Percentiles rank a stretch among this genome's conserved stretches.
These are phyloP conservation scores for Lasiosphaeria miniovina DNA, from an alignment of 495 filamentous ascomycete species.

Conservation along the genomic window DNA sequence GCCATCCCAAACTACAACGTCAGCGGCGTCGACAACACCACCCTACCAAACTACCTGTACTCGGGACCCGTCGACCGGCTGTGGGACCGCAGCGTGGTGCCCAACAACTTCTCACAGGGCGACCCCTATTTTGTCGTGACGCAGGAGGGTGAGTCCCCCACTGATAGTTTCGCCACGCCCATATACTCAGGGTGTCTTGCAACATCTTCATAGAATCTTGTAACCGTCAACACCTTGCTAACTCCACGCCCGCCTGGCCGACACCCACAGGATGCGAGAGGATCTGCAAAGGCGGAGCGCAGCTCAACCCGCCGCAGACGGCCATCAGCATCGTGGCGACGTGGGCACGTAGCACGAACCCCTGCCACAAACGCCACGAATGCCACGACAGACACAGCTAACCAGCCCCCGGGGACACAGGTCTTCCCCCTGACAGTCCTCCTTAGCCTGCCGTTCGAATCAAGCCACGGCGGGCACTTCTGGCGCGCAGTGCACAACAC, in stretches of 20 bases:
- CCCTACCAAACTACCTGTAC: not conserved
- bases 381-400: too few relatives aligned
- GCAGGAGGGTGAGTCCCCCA: not conserved
- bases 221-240: too few relatives aligned
- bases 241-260: not conserved
- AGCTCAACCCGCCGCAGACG: not conserved
- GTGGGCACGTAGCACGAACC: not conserved
- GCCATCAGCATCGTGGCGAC: not conserved
- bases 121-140: not conserved
- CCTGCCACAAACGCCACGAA: too few relatives aligned
- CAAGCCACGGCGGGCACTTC: slow-evolving; percentile 1
- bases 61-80: not conserved
- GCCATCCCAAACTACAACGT: not conserved
- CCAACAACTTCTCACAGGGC: not conserved
- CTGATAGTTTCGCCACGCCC: too few relatives aligned
- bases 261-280: not conserved
- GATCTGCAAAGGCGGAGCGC: not conserved
- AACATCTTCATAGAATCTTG: not conserved
- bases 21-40: not conserved
- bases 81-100: not conserved
- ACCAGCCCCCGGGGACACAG: not conserved
- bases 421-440: slow-evolving; percentile 14
- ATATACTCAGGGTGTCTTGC: not conserved
- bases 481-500: slow-evolving; percentile 1
- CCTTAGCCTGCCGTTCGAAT: slow-evolving; percentile 12